These are phyloP conservation scores for Glycine tomentella DNA, from an alignment of 306 rosid genomes.

Conservation along the genomic window DNA sequence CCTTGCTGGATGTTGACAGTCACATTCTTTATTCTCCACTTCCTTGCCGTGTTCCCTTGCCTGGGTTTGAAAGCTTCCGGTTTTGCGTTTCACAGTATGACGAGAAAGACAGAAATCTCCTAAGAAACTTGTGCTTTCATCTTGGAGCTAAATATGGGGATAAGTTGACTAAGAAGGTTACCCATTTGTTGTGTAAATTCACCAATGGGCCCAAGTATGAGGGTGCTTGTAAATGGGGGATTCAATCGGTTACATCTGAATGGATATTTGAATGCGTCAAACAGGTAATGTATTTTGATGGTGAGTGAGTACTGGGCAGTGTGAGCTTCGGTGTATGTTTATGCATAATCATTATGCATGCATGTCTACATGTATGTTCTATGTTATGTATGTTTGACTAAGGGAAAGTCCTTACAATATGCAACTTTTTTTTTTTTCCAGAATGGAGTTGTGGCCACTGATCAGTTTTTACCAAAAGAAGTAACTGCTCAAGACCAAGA, in stretches of 20 bases:
- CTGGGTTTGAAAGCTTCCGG: constrained; percentile 79
- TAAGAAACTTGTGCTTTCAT: constrained; percentile 84
- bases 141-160: constrained; percentile 88
- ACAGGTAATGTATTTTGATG: constrained; percentile 70
- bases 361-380: constrained; percentile 33
- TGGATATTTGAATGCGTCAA: constrained; percentile 95
- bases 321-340: constrained; percentile 33
- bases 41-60: constrained; percentile 83
- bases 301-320: constrained; percentile 22
- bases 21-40: constrained; percentile 96
- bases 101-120: constrained; percentile 75
- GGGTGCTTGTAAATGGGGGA: constrained; percentile 87
- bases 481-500: constrained; percentile 81
- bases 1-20: constrained; percentile 75
- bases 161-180: constrained; percentile 78
- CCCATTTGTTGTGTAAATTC: constrained; percentile 91
- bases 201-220: constrained; percentile 84
- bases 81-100: constrained; percentile 96
- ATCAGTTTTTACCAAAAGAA: constrained; percentile 79
- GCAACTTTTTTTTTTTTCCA: constrained; percentile 47
- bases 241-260: constrained; percentile 67
- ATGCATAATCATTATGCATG: constrained; percentile 28
- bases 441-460: constrained; percentile 72
- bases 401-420: constrained; percentile 19
- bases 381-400: constrained; percentile 28